Evolutionary conservation across 805 yeast genomes (phyloP).

Genomic region (Nakazawaea laoshanensis): DNA sequence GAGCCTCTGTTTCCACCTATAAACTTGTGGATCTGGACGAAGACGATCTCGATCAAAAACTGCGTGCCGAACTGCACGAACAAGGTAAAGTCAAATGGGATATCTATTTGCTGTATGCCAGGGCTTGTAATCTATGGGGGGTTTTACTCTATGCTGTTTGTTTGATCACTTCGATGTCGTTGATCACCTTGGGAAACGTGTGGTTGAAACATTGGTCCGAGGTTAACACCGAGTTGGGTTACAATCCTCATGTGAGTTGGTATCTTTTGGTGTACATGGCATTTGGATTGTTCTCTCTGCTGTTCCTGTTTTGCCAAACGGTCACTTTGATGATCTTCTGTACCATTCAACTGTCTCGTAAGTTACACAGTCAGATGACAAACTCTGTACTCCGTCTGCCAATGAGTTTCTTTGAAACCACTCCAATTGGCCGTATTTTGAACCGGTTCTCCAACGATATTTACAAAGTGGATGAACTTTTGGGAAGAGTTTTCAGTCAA

Average conservation of each 20-base stretch:
- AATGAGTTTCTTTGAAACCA: conserved; percentile 80
- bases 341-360: conserved; percentile 38
- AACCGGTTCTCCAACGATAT: conserved; percentile 79
- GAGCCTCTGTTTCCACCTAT: conserved; percentile 54
- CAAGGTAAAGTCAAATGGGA: conserved; percentile 91
- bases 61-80: conserved; percentile 68
- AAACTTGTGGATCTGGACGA: conserved; percentile 31
- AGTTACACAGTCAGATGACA: conserved; percentile 42
- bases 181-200: conserved; percentile 40
- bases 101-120: conserved; percentile 76
- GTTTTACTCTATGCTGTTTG: conserved; percentile 50
- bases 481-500: conserved; percentile 56
- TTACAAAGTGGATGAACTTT: conserved; percentile 65
- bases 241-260: conserved; percentile 62
- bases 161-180: conserved; percentile 45
- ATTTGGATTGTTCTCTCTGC: conserved; percentile 63
- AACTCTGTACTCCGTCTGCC: conserved; percentile 61
- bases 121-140: conserved; percentile 70
- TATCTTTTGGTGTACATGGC: conserved; percentile 71
- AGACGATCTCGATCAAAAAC: conserved; percentile 29
- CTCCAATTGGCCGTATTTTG: conserved; percentile 77
- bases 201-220: conserved; percentile 78
- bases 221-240: conserved; percentile 58
- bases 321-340: conserved; percentile 62
- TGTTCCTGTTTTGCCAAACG: conserved; percentile 54